Conservation (phyloP, 352 stramenopile genomes). For the Nannochloropsis limnetica region DNA sequence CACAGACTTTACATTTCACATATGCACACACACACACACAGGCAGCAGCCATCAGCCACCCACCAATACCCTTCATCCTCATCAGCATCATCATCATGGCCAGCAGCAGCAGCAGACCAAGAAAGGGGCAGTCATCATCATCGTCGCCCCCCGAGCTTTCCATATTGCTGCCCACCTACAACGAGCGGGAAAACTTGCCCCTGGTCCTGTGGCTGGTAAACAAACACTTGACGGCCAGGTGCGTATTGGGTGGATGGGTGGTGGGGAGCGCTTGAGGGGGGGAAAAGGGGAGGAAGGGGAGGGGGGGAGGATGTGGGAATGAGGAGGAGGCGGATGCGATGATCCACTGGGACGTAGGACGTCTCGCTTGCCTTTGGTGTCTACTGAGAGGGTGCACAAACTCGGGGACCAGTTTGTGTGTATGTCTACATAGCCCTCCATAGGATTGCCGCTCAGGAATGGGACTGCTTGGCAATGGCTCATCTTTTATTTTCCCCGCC, state of each 20-base stretch:
- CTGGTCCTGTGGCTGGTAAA: conserved; percentile 93
- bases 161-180: conserved; percentile 94
- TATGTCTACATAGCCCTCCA: no score
- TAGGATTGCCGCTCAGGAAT: no score
- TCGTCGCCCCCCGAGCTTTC: conserved; percentile 20
- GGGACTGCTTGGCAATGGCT: no score
- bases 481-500: no score
- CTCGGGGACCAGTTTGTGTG: no score
- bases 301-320: no score
- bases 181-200: conserved; percentile 94
- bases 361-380: neutral
- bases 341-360: neutral
- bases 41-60: neutral
- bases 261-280: neutral
- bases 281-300: no score
- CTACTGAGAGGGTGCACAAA: no score
- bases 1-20: neutral
- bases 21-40: neutral
- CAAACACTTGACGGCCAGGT: conserved; percentile 72
- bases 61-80: no score
- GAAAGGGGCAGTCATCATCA: neutral
- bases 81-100: neutral
- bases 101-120: neutral
- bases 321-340: neutral
- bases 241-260: conserved; percentile 54